Conservation (phyloP, 352 stramenopile genomes). For the Phytophthora pinifolia region DNA sequence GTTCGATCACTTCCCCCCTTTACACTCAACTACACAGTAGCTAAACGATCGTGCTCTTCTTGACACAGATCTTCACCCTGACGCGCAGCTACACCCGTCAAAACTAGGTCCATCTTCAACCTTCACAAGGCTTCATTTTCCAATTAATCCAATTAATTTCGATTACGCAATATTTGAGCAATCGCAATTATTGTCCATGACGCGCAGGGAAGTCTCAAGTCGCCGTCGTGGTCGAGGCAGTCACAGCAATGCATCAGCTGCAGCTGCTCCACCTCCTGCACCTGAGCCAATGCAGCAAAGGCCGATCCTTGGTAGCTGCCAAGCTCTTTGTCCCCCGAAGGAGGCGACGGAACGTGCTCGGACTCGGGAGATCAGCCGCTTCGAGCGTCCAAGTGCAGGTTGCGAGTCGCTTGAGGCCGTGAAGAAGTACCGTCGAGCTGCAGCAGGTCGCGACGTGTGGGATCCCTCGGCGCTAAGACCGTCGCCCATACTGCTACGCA, state of each 20-base stretch:
- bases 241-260: not conserved
- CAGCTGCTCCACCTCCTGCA: not conserved
- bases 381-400: conserved; percentile 29
- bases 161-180: not conserved
- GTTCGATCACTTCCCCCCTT: conserved; percentile 5
- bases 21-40: not conserved
- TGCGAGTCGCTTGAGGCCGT: conserved; percentile 25
- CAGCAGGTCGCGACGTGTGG: conserved; percentile 37
- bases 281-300: conserved; percentile 6
- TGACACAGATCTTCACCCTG: conserved; percentile 8
- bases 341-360: conserved; percentile 37
- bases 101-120: conserved; percentile 1
- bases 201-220: not conserved
- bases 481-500: conserved; percentile 36
- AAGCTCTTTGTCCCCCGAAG: conserved; percentile 30
- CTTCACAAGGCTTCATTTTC: not conserved
- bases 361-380: conserved; percentile 48
- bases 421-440: conserved; percentile 60
- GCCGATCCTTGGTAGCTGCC: conserved; percentile 33
- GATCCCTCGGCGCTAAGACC: conserved; percentile 36
- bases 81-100: not conserved
- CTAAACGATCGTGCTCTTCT: not conserved
- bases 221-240: conserved; percentile 3
- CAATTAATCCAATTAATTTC: not conserved
- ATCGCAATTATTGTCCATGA: not conserved